These are phyloP conservation scores for Elasticomyces elasticus DNA, from an alignment of 495 filamentous ascomycete species.

Conservation along the genomic window DNA sequence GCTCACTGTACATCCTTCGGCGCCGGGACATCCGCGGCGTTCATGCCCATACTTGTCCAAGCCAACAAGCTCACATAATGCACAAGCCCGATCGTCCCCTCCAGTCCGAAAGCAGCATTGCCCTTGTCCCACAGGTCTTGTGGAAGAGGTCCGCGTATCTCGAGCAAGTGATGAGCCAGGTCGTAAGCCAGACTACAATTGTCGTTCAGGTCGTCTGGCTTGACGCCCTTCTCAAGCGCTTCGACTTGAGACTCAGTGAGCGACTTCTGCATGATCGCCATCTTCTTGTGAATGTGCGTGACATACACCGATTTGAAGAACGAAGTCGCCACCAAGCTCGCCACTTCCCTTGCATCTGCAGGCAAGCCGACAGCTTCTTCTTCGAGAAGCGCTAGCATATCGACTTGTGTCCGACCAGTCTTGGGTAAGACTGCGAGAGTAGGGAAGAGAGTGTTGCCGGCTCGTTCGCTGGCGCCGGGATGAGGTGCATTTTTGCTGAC, in stretches of 20 bases:
- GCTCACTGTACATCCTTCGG: neutral
- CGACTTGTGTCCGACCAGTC: neutral
- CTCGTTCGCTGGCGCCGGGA: constrained; percentile 3
- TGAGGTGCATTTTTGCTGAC: constrained; percentile 2
- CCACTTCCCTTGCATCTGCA: neutral
- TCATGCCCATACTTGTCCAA: constrained; percentile 7
- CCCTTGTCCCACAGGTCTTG: constrained; percentile 7
- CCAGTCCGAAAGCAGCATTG: constrained; percentile 1
- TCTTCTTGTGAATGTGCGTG: neutral
- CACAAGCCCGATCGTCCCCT: constrained; percentile 4
- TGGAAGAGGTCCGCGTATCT: constrained; percentile 4
- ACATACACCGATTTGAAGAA: constrained; percentile 1
- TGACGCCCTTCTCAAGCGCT: neutral
- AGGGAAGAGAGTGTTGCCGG: constrained; percentile 1
- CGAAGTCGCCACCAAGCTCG: neutral
- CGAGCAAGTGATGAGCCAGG: constrained; percentile 3
- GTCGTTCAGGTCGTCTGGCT: constrained; percentile 12
- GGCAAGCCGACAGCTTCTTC: neutral
- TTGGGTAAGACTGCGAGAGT: neutral
- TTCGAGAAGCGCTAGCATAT: constrained; percentile 1
- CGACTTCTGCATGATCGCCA: neutral
- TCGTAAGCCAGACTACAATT: constrained; percentile 10
- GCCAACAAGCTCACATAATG: neutral
- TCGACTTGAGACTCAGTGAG: neutral
- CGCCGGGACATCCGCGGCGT: constrained; percentile 3